Base-by-base conservation (phyloP, 768 basidiomycete species). In the Serpula lacrymans region DNA sequence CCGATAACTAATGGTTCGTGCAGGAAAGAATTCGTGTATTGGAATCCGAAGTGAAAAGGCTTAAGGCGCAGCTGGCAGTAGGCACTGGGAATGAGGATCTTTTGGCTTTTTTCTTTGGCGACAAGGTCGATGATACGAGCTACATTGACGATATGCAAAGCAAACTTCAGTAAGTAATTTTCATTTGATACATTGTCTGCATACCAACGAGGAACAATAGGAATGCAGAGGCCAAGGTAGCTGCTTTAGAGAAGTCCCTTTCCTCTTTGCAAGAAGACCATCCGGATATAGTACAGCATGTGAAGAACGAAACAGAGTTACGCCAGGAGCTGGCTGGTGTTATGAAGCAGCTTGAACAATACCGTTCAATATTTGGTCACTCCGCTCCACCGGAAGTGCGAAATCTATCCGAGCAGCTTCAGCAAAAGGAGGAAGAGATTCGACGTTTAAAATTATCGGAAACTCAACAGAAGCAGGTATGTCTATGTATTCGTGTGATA, bases 41-140 rank as follows among this genome's bases (percentile, higher is more conserved):
- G 18, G 68, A 79, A 46, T 84, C 84, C 2, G 91, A 97, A 58
- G 65, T 86, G 9, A 71, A 67, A 29, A 74, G 92, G 17, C 69
- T 85, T 47, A 88, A 85, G 59, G 73, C 84, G 12, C 75, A 77
- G 22, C 66, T 94, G n/a, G 91, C 88, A 14, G 88, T 89, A 0
- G 64, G 80, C 20, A 69, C 75, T 2, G 80, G 83, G 5, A 74
- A 85, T 17, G 78, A 80, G 45, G 84, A 90, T 35, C 68, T 91
- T 24, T 70, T 93, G 60, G 63, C 64, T 4, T 89, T 90, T 58
- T 73, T 94, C 48, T 65, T 81, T 39, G 69, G 69, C 32, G 78
- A 73, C 14, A 69, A 75, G 31, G 64, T 72, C 5, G 75, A 78
- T 13, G 73, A 80, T 41, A 54, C 59, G 1, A 61, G 67, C 10